Evolutionary conservation across 495 filamentous ascomycete species (phyloP).

Genomic region (Penicillium manginii): DNA sequence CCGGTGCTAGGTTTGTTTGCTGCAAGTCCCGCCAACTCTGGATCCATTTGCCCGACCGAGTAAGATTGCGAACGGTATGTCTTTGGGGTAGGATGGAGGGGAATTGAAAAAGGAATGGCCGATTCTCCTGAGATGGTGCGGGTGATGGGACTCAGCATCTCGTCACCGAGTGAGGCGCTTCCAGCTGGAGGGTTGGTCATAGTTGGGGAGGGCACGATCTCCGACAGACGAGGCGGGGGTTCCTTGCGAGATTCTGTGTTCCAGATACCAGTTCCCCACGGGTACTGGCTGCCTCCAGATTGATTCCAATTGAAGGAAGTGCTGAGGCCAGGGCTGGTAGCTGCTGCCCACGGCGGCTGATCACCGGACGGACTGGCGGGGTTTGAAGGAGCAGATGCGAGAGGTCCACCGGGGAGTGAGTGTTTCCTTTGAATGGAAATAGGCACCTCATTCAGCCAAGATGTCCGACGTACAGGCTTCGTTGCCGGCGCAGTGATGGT

Average conservation of each 20-base stretch:
- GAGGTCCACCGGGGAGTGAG: slow-evolving; percentile 57
- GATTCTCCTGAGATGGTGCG: slow-evolving; percentile 60
- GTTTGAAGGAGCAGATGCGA: slow-evolving; percentile 77
- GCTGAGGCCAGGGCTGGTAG: slow-evolving; percentile 47
- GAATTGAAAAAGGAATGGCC: slow-evolving; percentile 83
- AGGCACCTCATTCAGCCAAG: slow-evolving; percentile 59
- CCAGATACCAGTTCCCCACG: slow-evolving; percentile 80
- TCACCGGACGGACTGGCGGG: slow-evolving; percentile 75
- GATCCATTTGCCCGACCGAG: slow-evolving; percentile 89
- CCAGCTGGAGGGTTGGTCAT: slow-evolving; percentile 61
- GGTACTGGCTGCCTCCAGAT: slow-evolving; percentile 58
- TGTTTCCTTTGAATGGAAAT: slow-evolving; percentile 49
- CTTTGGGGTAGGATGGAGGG: slow-evolving; percentile 87
- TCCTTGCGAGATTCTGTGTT: slow-evolving; percentile 74
- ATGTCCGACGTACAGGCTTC: slow-evolving; percentile 53
- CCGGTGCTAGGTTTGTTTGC: slow-evolving; percentile 46
- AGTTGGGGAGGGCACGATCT: slow-evolving; percentile 78
- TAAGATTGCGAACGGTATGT: slow-evolving; percentile 96
- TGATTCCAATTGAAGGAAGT: slow-evolving; percentile 63
- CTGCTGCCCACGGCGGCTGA: slow-evolving; percentile 66
- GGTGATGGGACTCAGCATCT: slow-evolving; percentile 58
- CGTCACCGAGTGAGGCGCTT: slow-evolving; percentile 45
- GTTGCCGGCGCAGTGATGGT: slow-evolving; percentile 40
- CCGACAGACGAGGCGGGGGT: slow-evolving; percentile 70
- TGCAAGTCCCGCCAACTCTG: slow-evolving; percentile 56